These are phyloP conservation scores for Scortechinia acanthostroma DNA, from an alignment of 2,329 filamentous ascomycete genomes.

Conservation along the genomic window DNA sequence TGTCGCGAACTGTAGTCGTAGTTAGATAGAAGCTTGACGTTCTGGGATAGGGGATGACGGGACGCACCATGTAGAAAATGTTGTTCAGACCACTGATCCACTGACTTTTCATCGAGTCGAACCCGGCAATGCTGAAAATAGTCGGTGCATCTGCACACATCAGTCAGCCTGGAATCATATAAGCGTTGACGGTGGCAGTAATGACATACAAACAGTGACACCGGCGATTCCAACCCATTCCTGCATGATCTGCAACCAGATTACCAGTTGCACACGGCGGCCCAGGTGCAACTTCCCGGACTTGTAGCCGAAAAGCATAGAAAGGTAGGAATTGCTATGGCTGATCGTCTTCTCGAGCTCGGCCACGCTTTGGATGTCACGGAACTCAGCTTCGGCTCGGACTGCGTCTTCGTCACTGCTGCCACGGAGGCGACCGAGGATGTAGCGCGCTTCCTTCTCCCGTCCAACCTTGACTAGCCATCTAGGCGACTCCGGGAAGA, in stretches of 20 bases:
- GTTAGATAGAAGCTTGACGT: slow-evolving; percentile 1
- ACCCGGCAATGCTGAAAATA: slow-evolving; percentile 64
- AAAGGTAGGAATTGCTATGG: slow-evolving; percentile 44
- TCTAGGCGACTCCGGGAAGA: slow-evolving; percentile 65
- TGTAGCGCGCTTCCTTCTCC: slow-evolving; percentile 59
- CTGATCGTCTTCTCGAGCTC: slow-evolving; percentile 49
- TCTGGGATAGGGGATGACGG: slow-evolving; percentile 30
- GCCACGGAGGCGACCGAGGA: slow-evolving; percentile 58
- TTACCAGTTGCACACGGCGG: slow-evolving; percentile 60
- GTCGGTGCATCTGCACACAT: slow-evolving; percentile 27
- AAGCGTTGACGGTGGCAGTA: not conserved
- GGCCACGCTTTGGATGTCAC: slow-evolving; percentile 60
- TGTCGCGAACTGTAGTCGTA: slow-evolving; percentile 42
- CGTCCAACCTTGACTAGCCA: slow-evolving; percentile 62
- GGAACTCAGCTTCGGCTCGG: slow-evolving; percentile 54
- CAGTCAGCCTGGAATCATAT: not conserved
- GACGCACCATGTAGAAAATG: slow-evolving; percentile 41
- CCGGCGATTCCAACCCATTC: slow-evolving; percentile 67
- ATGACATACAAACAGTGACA: slow-evolving; percentile 46
- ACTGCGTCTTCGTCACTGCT: slow-evolving; percentile 38
- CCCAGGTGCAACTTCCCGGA: slow-evolving; percentile 61
- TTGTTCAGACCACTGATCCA: slow-evolving; percentile 56
- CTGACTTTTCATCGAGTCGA: slow-evolving; percentile 47
- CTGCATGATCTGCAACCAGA: slow-evolving; percentile 68
- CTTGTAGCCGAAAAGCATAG: slow-evolving; percentile 62